phyloP scores from a whole-genome alignment of 495 filamentous ascomycete genomes.

The Rostrohypoxylon terebratum region DNA sequence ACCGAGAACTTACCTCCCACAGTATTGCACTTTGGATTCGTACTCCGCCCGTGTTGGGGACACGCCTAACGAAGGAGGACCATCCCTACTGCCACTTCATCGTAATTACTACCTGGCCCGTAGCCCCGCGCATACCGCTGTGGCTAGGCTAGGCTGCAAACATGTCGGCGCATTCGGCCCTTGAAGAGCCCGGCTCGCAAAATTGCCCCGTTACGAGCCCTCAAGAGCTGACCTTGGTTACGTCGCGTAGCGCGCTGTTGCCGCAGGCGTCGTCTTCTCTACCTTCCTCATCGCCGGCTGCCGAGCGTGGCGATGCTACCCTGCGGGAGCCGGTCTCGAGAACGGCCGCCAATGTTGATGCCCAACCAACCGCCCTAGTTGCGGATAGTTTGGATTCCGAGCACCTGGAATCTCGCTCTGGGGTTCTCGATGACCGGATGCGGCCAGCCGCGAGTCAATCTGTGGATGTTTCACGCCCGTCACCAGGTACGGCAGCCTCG shows the following conservation, averaged over 20 bases:
- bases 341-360: constrained; percentile 49
- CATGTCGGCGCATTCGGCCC: constrained; percentile 31
- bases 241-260: constrained; percentile 36
- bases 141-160: constrained; percentile 26
- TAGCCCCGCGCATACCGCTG: constrained; percentile 13
- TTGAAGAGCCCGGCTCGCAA: constrained; percentile 19
- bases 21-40: constrained; percentile 15
- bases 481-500: constrained; percentile 30
- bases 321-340: constrained; percentile 42
- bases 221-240: constrained; percentile 45
- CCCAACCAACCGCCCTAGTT: constrained; percentile 47
- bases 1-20: constrained; percentile 39
- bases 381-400: constrained; percentile 37
- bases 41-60: constrained; percentile 4
- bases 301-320: constrained; percentile 49
- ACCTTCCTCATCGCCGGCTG: constrained; percentile 39
- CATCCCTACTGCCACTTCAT: constrained; percentile 43
- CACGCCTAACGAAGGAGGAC: constrained; percentile 14
- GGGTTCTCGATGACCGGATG: constrained; percentile 23
- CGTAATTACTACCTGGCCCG: constrained; percentile 28
- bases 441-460: constrained; percentile 37
- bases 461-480: constrained; percentile 28
- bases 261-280: constrained; percentile 33
- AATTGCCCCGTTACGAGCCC: constrained; percentile 37
- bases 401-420: constrained; percentile 27